Conservation (phyloP, 805 yeast species). For the Wickerhamiella lipophila region DNA sequence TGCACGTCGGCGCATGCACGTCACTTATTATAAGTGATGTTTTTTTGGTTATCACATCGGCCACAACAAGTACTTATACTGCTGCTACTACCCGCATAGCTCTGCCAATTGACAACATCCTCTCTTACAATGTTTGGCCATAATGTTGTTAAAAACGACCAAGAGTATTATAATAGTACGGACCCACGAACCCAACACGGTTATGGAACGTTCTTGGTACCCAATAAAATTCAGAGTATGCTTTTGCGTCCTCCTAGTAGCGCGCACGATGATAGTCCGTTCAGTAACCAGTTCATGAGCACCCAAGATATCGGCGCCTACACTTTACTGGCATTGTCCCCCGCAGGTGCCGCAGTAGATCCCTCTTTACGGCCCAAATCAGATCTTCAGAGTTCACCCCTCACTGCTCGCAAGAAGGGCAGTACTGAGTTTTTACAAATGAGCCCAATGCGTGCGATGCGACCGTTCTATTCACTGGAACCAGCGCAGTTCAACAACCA, state of each 20-base stretch:
- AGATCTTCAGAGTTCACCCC: neutral
- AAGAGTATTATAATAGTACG: neutral
- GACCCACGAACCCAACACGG: neutral
- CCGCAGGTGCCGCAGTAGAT: neutral
- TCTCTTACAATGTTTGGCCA: neutral
- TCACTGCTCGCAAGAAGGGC: neutral
- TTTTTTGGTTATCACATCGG: neutral
- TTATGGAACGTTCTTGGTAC: neutral
- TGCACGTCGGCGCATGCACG: conserved; percentile 4
- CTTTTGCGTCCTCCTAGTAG: conserved; percentile 1
- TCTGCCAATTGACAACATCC: neutral
- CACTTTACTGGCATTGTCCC: neutral
- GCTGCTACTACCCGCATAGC: neutral
- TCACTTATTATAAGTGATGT: neutral
- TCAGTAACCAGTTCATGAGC: conserved; percentile 1
- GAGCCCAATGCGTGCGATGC: neutral
- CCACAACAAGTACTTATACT: neutral
- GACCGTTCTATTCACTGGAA: neutral
- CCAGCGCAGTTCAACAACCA: too few relatives aligned
- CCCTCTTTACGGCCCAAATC: neutral
- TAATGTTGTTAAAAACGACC: neutral
- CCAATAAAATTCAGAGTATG: neutral
- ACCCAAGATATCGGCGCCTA: neutral
- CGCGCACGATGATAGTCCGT: neutral
- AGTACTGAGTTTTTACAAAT: neutral